Evolutionary conservation across 2,329 filamentous ascomycete genomes (phyloP).

Genomic region (Colletotrichum lini): DNA sequence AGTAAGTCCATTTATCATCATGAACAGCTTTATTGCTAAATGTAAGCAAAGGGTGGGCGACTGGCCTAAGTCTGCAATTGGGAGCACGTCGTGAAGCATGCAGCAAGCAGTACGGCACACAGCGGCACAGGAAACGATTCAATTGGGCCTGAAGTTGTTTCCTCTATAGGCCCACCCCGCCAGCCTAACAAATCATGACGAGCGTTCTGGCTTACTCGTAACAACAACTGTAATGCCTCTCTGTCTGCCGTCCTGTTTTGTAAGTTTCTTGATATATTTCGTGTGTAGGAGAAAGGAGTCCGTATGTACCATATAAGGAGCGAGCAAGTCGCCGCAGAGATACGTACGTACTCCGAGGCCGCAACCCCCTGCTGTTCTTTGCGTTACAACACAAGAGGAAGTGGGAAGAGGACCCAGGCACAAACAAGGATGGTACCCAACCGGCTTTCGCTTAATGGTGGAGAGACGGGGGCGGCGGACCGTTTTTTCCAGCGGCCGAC

Average conservation of each 20-base stretch:
- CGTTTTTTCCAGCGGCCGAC: neutral
- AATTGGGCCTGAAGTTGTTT: slow-evolving; percentile 2
- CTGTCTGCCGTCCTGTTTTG: neutral
- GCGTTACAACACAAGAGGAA: slow-evolving; percentile 22
- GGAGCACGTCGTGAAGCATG: too few species aligned
- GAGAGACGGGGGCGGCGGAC: neutral
- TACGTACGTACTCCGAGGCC: neutral
- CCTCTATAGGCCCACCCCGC: too few species aligned
- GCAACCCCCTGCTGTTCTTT: neutral
- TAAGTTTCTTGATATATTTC: slow-evolving; percentile 20
- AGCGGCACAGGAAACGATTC: slow-evolving; percentile 5
- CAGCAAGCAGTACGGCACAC: neutral
- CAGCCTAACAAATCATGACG: neutral
- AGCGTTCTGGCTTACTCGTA: neutral
- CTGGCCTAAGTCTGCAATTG: too few species aligned
- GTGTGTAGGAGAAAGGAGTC: neutral
- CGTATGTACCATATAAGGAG: neutral
- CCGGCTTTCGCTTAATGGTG: neutral
- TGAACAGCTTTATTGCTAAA: neutral
- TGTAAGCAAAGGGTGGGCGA: neutral
- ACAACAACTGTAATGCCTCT: neutral
- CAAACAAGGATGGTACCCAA: neutral
- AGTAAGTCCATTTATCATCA: neutral
- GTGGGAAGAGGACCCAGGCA: neutral
- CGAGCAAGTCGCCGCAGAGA: neutral